Percentiles rank a stretch among this genome's conserved stretches.
Evolutionary conservation across 192 early-diverging fungal species (phyloP).

Genomic region (Coemansia asiatica): DNA sequence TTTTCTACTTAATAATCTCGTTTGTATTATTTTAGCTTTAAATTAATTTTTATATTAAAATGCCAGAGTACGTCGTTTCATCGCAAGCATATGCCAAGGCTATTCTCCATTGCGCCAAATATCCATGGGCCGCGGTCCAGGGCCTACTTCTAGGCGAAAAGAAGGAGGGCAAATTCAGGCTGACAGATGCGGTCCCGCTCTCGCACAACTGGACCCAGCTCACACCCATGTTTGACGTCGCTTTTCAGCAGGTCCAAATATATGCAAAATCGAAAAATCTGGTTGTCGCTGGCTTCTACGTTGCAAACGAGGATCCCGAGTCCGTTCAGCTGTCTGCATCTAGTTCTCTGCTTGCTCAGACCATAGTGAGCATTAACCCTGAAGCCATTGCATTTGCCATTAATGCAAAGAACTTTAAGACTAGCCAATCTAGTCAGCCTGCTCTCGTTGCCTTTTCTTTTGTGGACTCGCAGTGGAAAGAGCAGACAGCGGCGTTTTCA

Average conservation of each 20-base stretch:
- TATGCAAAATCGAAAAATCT: constrained; percentile 41
- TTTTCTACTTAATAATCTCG: not conserved
- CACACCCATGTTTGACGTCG: constrained; percentile 81
- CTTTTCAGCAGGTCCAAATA: constrained; percentile 71
- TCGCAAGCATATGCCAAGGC: constrained; percentile 72
- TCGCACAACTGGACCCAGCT: constrained; percentile 79
- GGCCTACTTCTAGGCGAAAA: constrained; percentile 69
- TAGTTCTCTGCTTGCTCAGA: constrained; percentile 35
- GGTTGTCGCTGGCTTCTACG: constrained; percentile 42
- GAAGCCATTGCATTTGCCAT: constrained; percentile 42
- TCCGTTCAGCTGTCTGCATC: constrained; percentile 39
- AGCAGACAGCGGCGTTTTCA: constrained; percentile 32
- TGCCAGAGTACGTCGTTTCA: constrained; percentile 51
- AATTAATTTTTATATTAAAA: not conserved
- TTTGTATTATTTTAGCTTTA: not conserved
- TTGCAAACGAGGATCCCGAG: constrained; percentile 43
- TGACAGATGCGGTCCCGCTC: constrained; percentile 76
- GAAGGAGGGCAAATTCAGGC: constrained; percentile 33
- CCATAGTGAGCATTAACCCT: constrained; percentile 18
- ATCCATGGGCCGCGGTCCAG: constrained; percentile 71
- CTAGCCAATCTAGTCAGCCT: constrained; percentile 16
- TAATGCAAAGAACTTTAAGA: constrained; percentile 38
- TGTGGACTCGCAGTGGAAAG: constrained; percentile 43
- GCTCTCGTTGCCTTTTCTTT: constrained; percentile 33
- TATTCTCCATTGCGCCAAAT: constrained; percentile 80